Conservation (phyloP, 2,329 filamentous ascomycete genomes). For the Nothophaeocryptopus gaeumannii region DNA sequence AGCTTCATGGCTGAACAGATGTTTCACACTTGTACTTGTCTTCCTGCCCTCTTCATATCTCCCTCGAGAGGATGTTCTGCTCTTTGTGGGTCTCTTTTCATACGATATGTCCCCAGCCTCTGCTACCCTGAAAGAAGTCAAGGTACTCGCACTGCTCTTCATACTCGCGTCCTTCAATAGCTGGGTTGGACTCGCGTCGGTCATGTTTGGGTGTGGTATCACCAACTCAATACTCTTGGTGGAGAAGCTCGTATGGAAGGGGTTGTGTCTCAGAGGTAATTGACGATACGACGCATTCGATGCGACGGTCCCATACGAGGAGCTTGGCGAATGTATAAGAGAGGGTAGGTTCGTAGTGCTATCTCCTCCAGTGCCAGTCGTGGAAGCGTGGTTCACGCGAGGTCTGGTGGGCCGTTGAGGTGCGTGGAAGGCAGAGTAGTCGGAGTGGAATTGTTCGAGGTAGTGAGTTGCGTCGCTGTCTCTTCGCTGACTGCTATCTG, state of each 20-base stretch:
- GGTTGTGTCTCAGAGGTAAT: conserved; percentile 40
- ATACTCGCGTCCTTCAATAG: conserved; percentile 29
- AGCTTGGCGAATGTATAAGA: conserved; percentile 47
- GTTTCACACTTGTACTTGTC: conserved; percentile 22
- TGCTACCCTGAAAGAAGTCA: conserved; percentile 31
- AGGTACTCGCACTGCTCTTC: conserved; percentile 33
- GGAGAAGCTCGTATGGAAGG: conserved; percentile 38
- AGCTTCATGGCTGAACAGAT: conserved; percentile 36
- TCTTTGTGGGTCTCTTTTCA: conserved; percentile 21
- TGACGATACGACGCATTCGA: conserved; percentile 45
- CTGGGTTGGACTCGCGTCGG: conserved; percentile 22
- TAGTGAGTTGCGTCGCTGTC: conserved; percentile 43
- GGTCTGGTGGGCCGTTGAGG: conserved; percentile 12
- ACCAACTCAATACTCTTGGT: conserved; percentile 43
- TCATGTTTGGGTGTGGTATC: conserved; percentile 36
- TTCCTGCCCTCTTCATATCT: conserved; percentile 24
- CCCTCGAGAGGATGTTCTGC: not conserved
- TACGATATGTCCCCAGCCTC: conserved; percentile 29
- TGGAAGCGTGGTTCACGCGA: conserved; percentile 22
- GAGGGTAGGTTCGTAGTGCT: conserved; percentile 41
- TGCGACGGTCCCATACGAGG: conserved; percentile 40
- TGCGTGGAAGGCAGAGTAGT: conserved; percentile 27
- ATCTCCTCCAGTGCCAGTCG: conserved; percentile 11
- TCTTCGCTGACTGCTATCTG: not conserved
- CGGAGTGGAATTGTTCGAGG: conserved; percentile 41